Base-by-base conservation (phyloP, 805 yeast species). In the Candida caryicola region DNA sequence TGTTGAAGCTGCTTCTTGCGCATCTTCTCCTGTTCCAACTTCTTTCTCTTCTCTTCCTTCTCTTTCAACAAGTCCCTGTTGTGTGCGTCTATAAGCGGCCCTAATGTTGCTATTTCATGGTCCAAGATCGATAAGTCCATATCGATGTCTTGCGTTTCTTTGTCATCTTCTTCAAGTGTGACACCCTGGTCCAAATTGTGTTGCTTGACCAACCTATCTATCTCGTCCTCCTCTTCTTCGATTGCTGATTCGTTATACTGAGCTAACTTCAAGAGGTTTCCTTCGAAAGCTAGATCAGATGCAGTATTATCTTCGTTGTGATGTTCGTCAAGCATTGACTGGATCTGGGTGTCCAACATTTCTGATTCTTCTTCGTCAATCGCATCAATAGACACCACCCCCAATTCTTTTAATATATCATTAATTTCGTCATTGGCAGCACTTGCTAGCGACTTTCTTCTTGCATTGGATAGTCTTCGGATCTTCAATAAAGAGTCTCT, bases 91-190 rank as follows among this genome's bases (percentile, higher is more conserved):
- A 66, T 61, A 36, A 66, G 54, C 9, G 72, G 72, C 5, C 63
- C 66, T 36, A 68, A 52, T 27, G 64, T 54, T 12, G 69, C 70
- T 16, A 69, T 59, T 42, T 68, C 73, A 39, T 62, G 69, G 37
- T 69, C 72, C 26, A 68, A 55, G 5, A 53, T 55, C 13, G 57
- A 47, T 34, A 64, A 46, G 36, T 57, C 62, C 49, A 59, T 48
- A 29, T 56, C 66, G n/a, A 51, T 32, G 25, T 44, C 51, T 14
- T 39, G 40, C 5, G 33, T 21, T 12, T 34, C 27, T 2, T 34
- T 43, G 9, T 41, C 36, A 5, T 47, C 43, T 17, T 54, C 60
- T 33, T 55, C 62, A 14, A 61, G 37, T 2, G 39, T 44, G 6
- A 57, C 66, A 3, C 66, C 68, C 36, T 63, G 66, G 26, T 55